Evolutionary conservation across 495 filamentous ascomycete genomes (phyloP).

Genomic region (Aspergillus diversus): DNA sequence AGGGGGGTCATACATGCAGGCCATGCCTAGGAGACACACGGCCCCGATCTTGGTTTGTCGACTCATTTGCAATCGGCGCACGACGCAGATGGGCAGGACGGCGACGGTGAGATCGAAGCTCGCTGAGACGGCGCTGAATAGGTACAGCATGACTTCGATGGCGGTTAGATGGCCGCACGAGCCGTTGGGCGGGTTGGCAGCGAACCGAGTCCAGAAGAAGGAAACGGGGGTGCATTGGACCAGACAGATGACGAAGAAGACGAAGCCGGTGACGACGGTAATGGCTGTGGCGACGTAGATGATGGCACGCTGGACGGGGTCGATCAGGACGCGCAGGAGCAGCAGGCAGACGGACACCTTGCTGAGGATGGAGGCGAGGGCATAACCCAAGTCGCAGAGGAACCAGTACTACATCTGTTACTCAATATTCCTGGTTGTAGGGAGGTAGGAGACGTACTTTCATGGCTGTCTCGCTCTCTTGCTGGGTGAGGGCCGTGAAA

Average conservation of each 20-base stretch:
- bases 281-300: slow-evolving; percentile 21
- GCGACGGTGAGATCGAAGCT: slow-evolving; percentile 31
- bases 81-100: slow-evolving; percentile 23
- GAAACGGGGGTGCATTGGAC: slow-evolving; percentile 28
- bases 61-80: slow-evolving; percentile 27
- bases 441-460: slow-evolving; percentile 4
- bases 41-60: slow-evolving; percentile 21
- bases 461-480: slow-evolving; percentile 18
- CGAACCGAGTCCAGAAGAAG: slow-evolving; percentile 28
- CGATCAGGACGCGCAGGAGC: slow-evolving; percentile 25
- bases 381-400: slow-evolving; percentile 20
- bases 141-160: slow-evolving; percentile 22
- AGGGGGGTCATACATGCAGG: slow-evolving; percentile 24
- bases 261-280: slow-evolving; percentile 10
- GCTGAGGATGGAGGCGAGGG: slow-evolving; percentile 22
- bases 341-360: slow-evolving; percentile 28
- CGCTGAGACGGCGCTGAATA: slow-evolving; percentile 30
- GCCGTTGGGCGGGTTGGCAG: not conserved
- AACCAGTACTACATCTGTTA: slow-evolving; percentile 17
- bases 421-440: not conserved
- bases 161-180: slow-evolving; percentile 9
- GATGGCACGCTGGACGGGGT: slow-evolving; percentile 12
- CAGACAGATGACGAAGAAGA: slow-evolving; percentile 18
- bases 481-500: slow-evolving; percentile 3
- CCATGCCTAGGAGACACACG: slow-evolving; percentile 26